Base-by-base conservation (phyloP, 441 rosid genomes). In the Lepidium campestre region DNA sequence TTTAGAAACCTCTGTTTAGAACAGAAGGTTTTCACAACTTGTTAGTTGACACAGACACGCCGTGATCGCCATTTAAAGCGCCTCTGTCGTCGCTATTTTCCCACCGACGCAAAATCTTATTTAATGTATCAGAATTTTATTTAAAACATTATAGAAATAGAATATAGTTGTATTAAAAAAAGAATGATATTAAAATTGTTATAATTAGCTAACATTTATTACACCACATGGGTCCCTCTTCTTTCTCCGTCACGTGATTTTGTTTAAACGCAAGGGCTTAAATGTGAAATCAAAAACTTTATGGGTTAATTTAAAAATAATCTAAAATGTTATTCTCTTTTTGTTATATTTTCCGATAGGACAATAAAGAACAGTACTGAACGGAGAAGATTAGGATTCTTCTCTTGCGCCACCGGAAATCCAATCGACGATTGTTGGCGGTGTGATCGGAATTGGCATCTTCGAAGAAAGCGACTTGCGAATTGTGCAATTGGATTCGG, bases 371-470 rank as follows among this genome's bases (percentile, higher is more conserved):
- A 76, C 70, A 71, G 76, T 62, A 71, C 76, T 13, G 76, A 76
- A 10, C 53, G 79, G 52, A 76, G 79, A 57, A 62, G 36, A 56
- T 36, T 71, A 15, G 78, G 81, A 22, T 78, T 61, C 71, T 80
- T 80, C 73, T 62, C 67, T 10, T 77, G 79, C 56, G 74, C 71
- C 64, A 78, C 80, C 40, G 84, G 84, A 11, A 80, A 80, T 20
- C 81, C 81, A 31, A 78, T 80, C 31, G 84, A 80, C 29, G 81
- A 80, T 27, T 80, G 84, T 47, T 80, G 84, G 84, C 40, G 84
- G 36, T 77, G 84, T 32, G 81, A 80, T 40, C 80, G 35, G n/a
- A 77, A 72, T 1, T 80, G 84, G 84, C 78, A 80, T 52, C 76
- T 60, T 47, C 73, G 75, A 3, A 55, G 84, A n/a, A 80, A 78